Evolutionary conservation across 108 stramenopile species (phyloP), one percentile per base, ranked within the genome.

Genomic region (Pseudonitzschia delicatissima): DNA sequence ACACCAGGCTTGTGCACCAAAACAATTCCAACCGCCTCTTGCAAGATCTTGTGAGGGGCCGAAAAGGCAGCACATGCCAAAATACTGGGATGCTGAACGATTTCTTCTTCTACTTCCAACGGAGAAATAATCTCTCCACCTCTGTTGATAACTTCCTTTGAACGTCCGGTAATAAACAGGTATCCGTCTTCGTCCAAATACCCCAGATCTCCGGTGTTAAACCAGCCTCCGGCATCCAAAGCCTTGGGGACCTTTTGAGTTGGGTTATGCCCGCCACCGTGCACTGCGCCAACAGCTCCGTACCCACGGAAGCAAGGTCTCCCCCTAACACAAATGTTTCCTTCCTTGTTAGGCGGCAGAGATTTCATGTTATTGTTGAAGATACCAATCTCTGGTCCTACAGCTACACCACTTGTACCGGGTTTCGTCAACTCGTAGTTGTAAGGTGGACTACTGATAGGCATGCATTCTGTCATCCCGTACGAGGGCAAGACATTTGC

Each of bases 91-190:
- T 87, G 86, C 53, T 53, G 51, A 9, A 64, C 55, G 31, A 86
- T 62, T 4, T 66, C 84, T 45, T 93, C 88, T 67, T 93, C 92
- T 50, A 93, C 81, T 66, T 88, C 86, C 42, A 90, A 51, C 5
- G 88, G 87, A 21, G 69, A 73, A 25, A 93, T 84, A 17, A 81
- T 86, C 63, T 93, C 92, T 18, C 88, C 88, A 12, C 92, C 89
- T 12, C 93, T 80, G 45, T 90, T 94, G 67, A 94, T 89, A 20
- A 94, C 84, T 65, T 94, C 93, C 62, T 94, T 94, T 33, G 74
- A 83, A 0, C 92, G 66, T 21, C 87, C 93, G 5, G 84, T 80
- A 62, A 94, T 85, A 63, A 71, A 82, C 6, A 94, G 55, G 61
- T 83, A 91, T 44, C 82, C 84, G 21, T 87, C 84, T 35, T 37